Conservation (phyloP, 345 rosid species). For the Brassica nigra region DNA sequence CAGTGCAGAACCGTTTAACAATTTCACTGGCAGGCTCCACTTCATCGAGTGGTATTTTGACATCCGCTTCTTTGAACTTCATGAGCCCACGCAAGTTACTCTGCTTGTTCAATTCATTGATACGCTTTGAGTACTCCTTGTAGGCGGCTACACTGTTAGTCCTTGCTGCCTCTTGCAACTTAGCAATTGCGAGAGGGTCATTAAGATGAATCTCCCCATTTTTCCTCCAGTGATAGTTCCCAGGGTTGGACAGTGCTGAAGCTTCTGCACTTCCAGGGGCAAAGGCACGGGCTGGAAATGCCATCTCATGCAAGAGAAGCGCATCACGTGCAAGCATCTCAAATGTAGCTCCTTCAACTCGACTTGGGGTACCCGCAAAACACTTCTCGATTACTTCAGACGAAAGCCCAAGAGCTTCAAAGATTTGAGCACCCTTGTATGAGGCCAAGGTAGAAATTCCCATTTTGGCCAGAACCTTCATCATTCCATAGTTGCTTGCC, state of each 20-base stretch:
- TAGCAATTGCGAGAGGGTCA: conserved; percentile 95
- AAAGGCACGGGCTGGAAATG: conserved; percentile 67
- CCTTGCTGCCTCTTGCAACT: conserved; percentile 96
- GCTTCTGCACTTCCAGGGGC: conserved; percentile 99
- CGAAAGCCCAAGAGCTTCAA: conserved; percentile 97
- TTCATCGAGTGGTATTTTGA: conserved; percentile 72
- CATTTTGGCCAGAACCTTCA: conserved; percentile 99
- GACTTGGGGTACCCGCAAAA: conserved; percentile 98
- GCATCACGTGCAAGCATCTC: conserved; percentile 95
- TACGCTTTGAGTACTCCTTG: conserved; percentile 86
- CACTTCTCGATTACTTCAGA: conserved; percentile 96
- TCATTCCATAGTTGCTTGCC: conserved; percentile 99
- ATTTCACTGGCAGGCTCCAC: conserved; percentile 98
- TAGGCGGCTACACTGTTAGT: conserved; percentile 90
- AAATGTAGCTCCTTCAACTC: conserved; percentile 99
- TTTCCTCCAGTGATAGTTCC: conserved; percentile 99
- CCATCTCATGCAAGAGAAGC: conserved; percentile 81
- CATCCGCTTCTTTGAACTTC: conserved; percentile 73
- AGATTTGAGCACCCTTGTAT: conserved; percentile 99
- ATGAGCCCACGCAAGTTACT: conserved; percentile 95
- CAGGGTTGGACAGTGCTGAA: conserved; percentile 87
- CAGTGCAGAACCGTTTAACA: conserved; percentile 96
- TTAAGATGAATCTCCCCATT: conserved; percentile 96
- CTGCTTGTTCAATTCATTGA: conserved; percentile 83
- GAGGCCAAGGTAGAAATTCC: conserved; percentile 98